Evolutionary conservation across 495 filamentous ascomycete species (phyloP), one percentile per base, ranked within the genome.

Genomic region (Podospora pseudoanserina): DNA sequence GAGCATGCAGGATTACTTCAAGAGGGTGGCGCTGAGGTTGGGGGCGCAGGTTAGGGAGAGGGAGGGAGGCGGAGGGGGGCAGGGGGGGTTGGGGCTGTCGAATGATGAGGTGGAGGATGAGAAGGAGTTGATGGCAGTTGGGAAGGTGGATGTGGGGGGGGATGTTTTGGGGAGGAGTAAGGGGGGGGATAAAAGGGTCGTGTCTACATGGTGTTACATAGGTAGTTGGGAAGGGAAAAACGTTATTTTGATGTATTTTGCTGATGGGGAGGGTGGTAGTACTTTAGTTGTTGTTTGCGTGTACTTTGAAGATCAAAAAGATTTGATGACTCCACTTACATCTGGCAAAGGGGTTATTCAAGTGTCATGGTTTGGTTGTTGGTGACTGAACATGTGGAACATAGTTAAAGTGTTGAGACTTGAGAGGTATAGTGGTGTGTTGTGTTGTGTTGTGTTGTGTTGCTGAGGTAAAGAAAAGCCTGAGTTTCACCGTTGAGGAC

Each of bases 1-100:
- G 66, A 94, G 91, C 76, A 97, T 98, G 92, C 86, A 89, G 58
- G 95, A 99, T 73, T 99, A 99, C 80, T 98, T 98, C 81, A 97
- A 97, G 84, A 85, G 96, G 18, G 89, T 98, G 57, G 92, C 91
- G 16, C 77, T 96, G 66, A 85, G 93, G 72, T 79, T 98, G 20
- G 94, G 89, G 2, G 86, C 79, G 64, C 95, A 97, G 76, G 92
- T 92, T 0, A 84, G 92, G 69, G 95, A 98, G 77, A 84, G 94
- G 94, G 72, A 90, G 85, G 74, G 92, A 96, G 72, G 96, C 96
- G 7, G 92, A 96, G 76, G 93, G 93, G 95, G 94, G 5, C 85
- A 89, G 65, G 94, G 94, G 16, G 92, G 94, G 13, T 75, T 97
- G 56, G 93, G 92, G 2, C 76, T 97, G 71, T 87, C 87, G 16